Base-by-base conservation (phyloP, 192 early-diverging fungal genomes). In the Chytriomyces confervae region DNA sequence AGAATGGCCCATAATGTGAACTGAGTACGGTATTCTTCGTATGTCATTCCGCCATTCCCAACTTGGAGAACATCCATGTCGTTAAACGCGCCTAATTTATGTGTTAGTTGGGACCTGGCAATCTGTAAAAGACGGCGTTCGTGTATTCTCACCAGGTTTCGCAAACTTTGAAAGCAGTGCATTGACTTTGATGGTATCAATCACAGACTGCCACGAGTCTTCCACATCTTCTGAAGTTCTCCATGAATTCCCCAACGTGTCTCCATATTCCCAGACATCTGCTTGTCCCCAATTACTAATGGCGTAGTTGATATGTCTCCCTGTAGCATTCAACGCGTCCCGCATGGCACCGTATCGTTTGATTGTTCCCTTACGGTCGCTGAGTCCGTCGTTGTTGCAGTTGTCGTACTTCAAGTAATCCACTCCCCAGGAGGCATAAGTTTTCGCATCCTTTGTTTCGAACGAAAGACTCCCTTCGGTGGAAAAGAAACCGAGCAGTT, bases 341-440 rank as follows among this genome's bases (percentile, higher is more conserved):
- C 65, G 23, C 76, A 86, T 77, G 36, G 62, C 79, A 3, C 66
- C 77, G 50, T 27, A 10, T 43, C 47, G 50, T 50, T 83, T 77
- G 2, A 77, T 66, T 1, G 88, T 87, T 18, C 77, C 82, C 7
- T 16, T 29, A 6, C 72, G 50, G n/a, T 10, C 45, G 75, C 81
- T 27, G 67, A 70, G 29, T 69, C 85, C 77, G 73, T 88, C 63
- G 50, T 83, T 75, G 57, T 81, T 79, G 72, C 90, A 91, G 51
- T 89, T 90, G 61, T 91, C 90, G 61, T 89, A 83, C 68, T 91
- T 91, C 9, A 90, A 74, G 79, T 84, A 91, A 77, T 91, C 90
- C 24, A 91, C 79, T 24, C 77, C 87, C 90, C 89, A 90, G 6
- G 50, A 44, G 9, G 88, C 86, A 79, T 83, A 90, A 43, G 70